phyloP scores from a whole-genome alignment of 148 eudicot genomes.

The Chenopodium berlandieri region DNA sequence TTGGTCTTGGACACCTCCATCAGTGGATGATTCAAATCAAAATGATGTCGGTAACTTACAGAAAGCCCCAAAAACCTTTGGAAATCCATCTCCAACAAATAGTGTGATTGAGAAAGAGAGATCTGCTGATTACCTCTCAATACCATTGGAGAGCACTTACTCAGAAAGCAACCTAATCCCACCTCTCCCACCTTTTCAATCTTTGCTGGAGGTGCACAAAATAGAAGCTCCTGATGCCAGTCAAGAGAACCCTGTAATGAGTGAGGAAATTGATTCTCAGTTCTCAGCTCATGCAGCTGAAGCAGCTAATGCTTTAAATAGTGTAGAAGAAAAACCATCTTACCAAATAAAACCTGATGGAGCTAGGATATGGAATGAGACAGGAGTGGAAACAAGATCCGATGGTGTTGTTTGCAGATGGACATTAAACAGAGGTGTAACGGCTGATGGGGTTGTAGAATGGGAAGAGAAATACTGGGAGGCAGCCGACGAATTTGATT shows the following conservation, averaged over 20 bases:
- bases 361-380: constrained; percentile 90
- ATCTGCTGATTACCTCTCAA: constrained; percentile 37
- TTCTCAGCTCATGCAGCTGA: constrained; percentile 75
- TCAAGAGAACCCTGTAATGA: constrained; percentile 34
- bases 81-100: constrained; percentile 22
- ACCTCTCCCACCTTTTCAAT: constrained; percentile 76
- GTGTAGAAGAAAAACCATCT: constrained; percentile 34
- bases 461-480: constrained; percentile 98
- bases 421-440: constrained; percentile 79
- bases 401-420: constrained; percentile 82
- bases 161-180: constrained; percentile 32
- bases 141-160: constrained; percentile 67
- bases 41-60: constrained; percentile 25
- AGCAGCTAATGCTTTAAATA: constrained; percentile 62
- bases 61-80: constrained; percentile 32
- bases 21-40: constrained; percentile 26
- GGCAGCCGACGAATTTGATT: constrained; percentile 74
- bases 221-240: constrained; percentile 30
- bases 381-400: constrained; percentile 64
- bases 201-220: constrained; percentile 49
- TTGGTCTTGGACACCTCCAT: constrained; percentile 91
- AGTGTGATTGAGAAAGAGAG: constrained; percentile 65
- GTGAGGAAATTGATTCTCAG: constrained; percentile 46
- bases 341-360: constrained; percentile 65
- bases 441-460: constrained; percentile 68